These are phyloP conservation scores for Arctium minus DNA, from an alignment of 129 eudicot species.

Conservation along the genomic window DNA sequence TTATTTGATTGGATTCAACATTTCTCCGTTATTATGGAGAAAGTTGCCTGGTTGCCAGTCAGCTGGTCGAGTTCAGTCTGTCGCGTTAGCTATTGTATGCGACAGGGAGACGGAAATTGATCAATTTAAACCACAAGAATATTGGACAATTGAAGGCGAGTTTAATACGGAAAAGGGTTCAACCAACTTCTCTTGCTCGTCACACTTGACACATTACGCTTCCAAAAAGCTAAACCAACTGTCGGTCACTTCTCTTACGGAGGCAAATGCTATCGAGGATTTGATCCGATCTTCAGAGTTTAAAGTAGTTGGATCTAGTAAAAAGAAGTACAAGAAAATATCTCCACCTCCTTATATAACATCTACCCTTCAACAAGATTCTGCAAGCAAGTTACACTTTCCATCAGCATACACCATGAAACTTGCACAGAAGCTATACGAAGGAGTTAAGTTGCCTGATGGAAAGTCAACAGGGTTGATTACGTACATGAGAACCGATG, in stretches of 20 bases:
- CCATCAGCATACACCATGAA: conserved; percentile 75
- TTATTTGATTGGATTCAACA: conserved; percentile 91
- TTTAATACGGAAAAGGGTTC: conserved; percentile 30
- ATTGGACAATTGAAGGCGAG: conserved; percentile 71
- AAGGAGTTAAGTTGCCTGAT: conserved; percentile 69
- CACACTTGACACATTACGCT: conserved; percentile 68
- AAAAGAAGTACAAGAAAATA: conserved; percentile 47
- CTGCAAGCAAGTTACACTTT: conserved; percentile 79
- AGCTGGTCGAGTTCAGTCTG: conserved; percentile 97
- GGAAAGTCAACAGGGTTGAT: conserved; percentile 76
- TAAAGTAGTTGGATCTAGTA: conserved; percentile 49
- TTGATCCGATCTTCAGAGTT: conserved; percentile 42
- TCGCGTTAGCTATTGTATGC: conserved; percentile 80
- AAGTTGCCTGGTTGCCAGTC: conserved; percentile 97
- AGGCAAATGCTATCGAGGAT: conserved; percentile 56
- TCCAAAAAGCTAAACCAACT: conserved; percentile 55
- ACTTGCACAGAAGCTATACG: conserved; percentile 90
- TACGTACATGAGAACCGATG: conserved; percentile 96
- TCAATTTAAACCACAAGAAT: conserved; percentile 70
- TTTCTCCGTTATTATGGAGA: conserved; percentile 91
- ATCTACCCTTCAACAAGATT: conserved; percentile 97
- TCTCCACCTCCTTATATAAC: conserved; percentile 85
- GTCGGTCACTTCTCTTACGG: conserved; percentile 44
- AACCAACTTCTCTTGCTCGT: conserved; percentile 18
- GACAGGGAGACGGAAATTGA: conserved; percentile 88